Evolutionary conservation across 2,329 filamentous ascomycete species (phyloP).

Genomic region (Plenodomus biglobosus): DNA sequence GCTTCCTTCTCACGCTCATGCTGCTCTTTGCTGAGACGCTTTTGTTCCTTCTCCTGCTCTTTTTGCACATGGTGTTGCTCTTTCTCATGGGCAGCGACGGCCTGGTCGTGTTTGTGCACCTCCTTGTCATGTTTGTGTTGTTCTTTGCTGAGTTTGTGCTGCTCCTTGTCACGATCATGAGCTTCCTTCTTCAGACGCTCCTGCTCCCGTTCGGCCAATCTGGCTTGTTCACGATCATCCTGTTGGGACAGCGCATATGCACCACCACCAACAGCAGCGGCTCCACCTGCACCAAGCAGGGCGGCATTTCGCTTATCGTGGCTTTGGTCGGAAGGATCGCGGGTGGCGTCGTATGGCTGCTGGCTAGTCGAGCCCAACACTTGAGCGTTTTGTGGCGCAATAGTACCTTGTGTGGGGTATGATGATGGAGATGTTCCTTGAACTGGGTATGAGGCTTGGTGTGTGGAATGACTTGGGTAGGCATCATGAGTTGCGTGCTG

Average conservation of each 20-base stretch:
- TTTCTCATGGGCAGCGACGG: constrained; percentile 28
- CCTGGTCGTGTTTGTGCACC: constrained; percentile 24
- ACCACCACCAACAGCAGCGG: constrained; percentile 30
- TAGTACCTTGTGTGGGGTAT: constrained; percentile 10
- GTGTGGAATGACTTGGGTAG: too few relatives aligned
- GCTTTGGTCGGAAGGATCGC: constrained; percentile 18
- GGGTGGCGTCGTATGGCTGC: constrained; percentile 23
- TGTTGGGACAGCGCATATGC: constrained; percentile 33
- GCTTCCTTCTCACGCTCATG: constrained; percentile 17
- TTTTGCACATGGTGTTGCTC: constrained; percentile 15
- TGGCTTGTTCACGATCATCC: constrained; percentile 32
- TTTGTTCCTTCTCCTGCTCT: constrained; percentile 26
- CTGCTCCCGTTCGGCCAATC: constrained; percentile 30
- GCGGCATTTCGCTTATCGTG: constrained; percentile 34
- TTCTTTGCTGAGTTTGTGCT: constrained; percentile 20
- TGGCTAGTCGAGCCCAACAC: constrained; percentile 20
- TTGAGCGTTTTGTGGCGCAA: constrained; percentile 18
- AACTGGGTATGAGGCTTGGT: too few relatives aligned
- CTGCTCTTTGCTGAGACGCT: constrained; percentile 20
- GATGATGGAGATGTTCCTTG: too few relatives aligned
- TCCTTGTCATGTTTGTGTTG: constrained; percentile 12
- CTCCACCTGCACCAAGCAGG: constrained; percentile 22
- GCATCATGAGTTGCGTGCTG: too few relatives aligned
- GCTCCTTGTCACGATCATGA: constrained; percentile 19
- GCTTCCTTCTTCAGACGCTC: constrained; percentile 22